Percentiles rank a stretch among this genome's conserved stretches.
These are phyloP conservation scores for Monosporascus sp. DNA, from an alignment of 2,329 filamentous ascomycete genomes.

Conservation along the genomic window DNA sequence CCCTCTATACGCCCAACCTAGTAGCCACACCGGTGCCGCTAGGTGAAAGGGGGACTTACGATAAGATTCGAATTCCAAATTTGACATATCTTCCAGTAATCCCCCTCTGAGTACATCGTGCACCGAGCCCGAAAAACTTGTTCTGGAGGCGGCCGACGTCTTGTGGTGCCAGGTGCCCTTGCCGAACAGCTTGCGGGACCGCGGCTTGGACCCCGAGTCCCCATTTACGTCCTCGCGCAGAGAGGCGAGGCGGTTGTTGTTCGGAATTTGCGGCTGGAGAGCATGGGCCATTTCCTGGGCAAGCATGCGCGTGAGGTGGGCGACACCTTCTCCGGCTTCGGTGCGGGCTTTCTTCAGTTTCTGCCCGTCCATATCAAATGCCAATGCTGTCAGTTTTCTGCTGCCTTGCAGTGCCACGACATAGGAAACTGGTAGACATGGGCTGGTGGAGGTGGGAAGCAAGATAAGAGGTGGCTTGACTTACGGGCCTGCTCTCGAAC, in stretches of 20 bases:
- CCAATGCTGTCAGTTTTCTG: not conserved
- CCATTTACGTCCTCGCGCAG: conserved; percentile 29
- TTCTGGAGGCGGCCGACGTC: conserved; percentile 31
- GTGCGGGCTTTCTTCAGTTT: not conserved
- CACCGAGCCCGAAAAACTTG: conserved; percentile 37
- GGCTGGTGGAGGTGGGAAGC: not conserved
- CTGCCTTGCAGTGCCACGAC: not conserved
- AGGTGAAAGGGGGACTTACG: no score
- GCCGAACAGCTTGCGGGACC: conserved; percentile 34
- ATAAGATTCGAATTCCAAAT: conserved; percentile 10
- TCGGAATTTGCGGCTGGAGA: not conserved
- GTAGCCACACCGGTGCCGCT: no score
- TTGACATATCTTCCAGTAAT: conserved; percentile 28
- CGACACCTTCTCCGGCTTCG: not conserved
- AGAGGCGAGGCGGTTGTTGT: conserved; percentile 12
- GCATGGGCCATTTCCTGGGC: not conserved
- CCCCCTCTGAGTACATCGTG: conserved; percentile 33
- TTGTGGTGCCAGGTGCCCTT: conserved; percentile 37
- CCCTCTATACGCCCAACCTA: not conserved
- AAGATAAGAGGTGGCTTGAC: not conserved
- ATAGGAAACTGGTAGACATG: not conserved
- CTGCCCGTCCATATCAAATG: not conserved
- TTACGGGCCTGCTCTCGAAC: conserved; percentile 7
- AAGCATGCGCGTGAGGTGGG: not conserved
- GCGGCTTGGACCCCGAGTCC: conserved; percentile 18